phyloP scores from a whole-genome alignment of 305 asterid species.

The Coffea humblotiana region DNA sequence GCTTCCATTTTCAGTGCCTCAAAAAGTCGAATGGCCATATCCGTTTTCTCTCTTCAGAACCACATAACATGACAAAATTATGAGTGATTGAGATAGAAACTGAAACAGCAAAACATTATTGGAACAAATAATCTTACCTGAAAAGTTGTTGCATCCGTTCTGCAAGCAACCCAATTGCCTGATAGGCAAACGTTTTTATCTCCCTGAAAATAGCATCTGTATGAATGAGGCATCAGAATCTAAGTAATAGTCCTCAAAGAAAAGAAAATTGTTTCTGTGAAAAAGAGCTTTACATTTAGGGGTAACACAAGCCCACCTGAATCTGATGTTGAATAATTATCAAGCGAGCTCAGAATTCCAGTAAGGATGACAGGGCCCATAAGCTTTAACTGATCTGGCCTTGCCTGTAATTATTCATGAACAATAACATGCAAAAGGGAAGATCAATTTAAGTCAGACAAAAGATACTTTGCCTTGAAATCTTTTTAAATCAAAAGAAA shows the following conservation, averaged over 20 bases:
- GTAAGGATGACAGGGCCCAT: constrained; percentile 93
- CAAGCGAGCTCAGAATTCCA: constrained; percentile 77
- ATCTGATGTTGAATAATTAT: constrained; percentile 58
- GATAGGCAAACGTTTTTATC: constrained; percentile 82
- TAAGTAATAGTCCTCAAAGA: background rate
- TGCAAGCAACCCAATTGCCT: constrained; percentile 96
- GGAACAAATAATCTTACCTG: constrained; percentile 50
- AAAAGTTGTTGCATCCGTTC: constrained; percentile 95
- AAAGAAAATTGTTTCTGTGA: background rate
- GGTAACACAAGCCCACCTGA: constrained; percentile 55
- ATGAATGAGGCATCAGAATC: constrained; percentile 16
- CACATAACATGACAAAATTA: constrained; percentile 18
- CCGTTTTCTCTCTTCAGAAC: constrained; percentile 65
- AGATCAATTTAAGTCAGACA: background rate
- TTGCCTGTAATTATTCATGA: constrained; percentile 55
- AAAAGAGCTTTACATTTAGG: constrained; percentile 14
- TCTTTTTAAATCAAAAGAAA: background rate
- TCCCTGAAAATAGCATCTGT: constrained; percentile 80
- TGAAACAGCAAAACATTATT: constrained; percentile 15
- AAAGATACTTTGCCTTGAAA: background rate
- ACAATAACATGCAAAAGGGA: background rate
- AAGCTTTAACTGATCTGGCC: constrained; percentile 80
- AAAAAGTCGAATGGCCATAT: constrained; percentile 89
- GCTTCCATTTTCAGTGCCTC: constrained; percentile 80
- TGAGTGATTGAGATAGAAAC: constrained; percentile 16